phyloP scores from a whole-genome alignment of 2,329 filamentous ascomycete genomes.

The Berkeleyomyces rouxiae region DNA sequence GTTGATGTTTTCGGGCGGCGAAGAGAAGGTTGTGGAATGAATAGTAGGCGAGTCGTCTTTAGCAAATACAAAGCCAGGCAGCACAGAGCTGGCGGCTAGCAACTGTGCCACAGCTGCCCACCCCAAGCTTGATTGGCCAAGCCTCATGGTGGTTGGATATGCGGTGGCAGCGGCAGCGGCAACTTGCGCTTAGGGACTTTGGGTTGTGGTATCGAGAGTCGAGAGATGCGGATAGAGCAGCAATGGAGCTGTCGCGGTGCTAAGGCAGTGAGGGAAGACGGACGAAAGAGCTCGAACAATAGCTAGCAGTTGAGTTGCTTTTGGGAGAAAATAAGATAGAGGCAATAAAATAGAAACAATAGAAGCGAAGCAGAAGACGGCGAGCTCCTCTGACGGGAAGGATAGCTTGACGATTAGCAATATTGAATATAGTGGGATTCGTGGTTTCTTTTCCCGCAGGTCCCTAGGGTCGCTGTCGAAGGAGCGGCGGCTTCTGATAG shows the following conservation, averaged over 20 bases:
- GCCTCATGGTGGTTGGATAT: constrained; percentile 5
- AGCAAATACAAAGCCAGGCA: constrained; percentile 21
- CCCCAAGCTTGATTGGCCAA: constrained; percentile 7
- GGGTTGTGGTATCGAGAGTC: neutral
- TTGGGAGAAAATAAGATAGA: neutral
- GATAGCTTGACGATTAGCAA: neutral
- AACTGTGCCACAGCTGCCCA: constrained; percentile 10
- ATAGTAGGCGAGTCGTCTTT: constrained; percentile 50
- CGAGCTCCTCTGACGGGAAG: neutral
- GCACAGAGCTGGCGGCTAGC: constrained; percentile 4
- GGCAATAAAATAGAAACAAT: neutral
- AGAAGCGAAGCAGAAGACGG: neutral
- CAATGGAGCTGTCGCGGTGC: no score
- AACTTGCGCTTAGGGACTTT: neutral
- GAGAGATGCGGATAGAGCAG: no score
- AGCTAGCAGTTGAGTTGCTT: no score
- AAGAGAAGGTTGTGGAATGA: constrained; percentile 46
- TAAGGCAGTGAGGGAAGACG: no score
- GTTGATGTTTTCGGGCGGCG: constrained; percentile 51
- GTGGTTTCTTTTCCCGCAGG: neutral
- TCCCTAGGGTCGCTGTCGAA: neutral
- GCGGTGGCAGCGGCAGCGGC: neutral
- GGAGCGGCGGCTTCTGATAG: neutral
- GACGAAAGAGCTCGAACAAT: no score
- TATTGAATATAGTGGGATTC: neutral